These are phyloP conservation scores for Perkinsela sp. DNA, from an alignment of 208 protist species.

Conservation along the genomic window DNA sequence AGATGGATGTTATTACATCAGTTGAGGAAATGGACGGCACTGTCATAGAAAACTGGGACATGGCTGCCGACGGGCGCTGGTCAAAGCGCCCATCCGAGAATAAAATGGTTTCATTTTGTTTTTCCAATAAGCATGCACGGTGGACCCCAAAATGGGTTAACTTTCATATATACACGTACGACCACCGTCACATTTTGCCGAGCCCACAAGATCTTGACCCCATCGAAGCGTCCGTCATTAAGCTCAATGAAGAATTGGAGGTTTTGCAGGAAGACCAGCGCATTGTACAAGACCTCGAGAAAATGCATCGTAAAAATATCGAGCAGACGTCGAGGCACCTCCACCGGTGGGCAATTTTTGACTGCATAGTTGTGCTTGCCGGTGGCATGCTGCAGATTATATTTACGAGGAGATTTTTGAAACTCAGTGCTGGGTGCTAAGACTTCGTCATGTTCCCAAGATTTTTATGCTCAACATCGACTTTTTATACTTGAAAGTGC, in stretches of 20 bases:
- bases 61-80: neutral
- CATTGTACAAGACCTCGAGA: neutral
- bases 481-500: too few species aligned
- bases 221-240: neutral
- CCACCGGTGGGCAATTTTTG: neutral
- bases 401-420: neutral
- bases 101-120: neutral
- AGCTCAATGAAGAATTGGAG: neutral
- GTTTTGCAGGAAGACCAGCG: neutral
- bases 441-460: too few species aligned
- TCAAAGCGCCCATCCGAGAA: neutral
- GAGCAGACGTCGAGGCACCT: neutral
- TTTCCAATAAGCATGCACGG: neutral
- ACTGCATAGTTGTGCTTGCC: neutral
- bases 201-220: neutral
- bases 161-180: neutral
- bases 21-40: neutral
- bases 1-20: neutral
- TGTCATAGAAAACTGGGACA: neutral
- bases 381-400: neutral
- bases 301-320: neutral
- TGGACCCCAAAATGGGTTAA: neutral
- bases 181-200: neutral
- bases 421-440: too few species aligned
- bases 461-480: too few species aligned